A percentile compares a stretch with the other conserved stretches of the same genome.
Evolutionary conservation across 78 protist genomes (phyloP).

Genomic region (Protostelium mycophagum): DNA sequence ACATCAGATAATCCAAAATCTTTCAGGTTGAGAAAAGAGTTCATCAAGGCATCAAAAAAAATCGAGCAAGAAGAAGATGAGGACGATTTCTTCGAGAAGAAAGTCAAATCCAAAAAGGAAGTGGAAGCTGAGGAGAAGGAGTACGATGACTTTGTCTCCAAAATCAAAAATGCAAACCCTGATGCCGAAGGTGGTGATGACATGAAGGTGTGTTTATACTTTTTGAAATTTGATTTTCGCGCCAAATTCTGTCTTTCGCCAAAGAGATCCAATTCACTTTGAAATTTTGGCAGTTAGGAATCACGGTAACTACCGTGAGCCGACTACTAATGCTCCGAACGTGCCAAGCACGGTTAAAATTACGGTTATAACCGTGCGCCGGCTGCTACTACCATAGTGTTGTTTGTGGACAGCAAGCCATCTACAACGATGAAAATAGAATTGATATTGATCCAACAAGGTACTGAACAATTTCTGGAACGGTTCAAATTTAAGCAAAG

Average conservation of each 20-base stretch:
- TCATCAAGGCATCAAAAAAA: neutral
- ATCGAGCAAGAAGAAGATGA: neutral
- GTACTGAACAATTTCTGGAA: constrained; percentile 23
- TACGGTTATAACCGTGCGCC: too few species aligned
- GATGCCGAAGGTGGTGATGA: neutral
- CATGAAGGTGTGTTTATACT: neutral
- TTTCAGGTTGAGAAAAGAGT: neutral
- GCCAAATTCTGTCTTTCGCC: too few species aligned
- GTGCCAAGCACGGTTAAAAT: too few species aligned
- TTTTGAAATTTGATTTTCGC: too few species aligned
- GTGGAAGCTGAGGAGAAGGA: neutral
- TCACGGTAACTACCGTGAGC: too few species aligned
- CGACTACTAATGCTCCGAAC: too few species aligned
- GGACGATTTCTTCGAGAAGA: neutral
- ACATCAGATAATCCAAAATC: neutral
- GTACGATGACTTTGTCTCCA: neutral
- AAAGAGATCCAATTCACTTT: too few species aligned
- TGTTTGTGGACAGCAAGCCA: neutral
- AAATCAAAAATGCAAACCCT: neutral
- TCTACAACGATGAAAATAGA: constrained; percentile 4
- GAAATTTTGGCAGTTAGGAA: too few species aligned
- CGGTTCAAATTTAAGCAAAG: neutral
- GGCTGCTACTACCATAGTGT: too few species aligned
- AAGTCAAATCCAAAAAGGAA: neutral
- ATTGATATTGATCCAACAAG: too few species aligned